Evolutionary conservation across 352 stramenopile genomes (phyloP), one percentile per base, ranked within the genome.

Genomic region (Globisporangium cylindrosporum): DNA sequence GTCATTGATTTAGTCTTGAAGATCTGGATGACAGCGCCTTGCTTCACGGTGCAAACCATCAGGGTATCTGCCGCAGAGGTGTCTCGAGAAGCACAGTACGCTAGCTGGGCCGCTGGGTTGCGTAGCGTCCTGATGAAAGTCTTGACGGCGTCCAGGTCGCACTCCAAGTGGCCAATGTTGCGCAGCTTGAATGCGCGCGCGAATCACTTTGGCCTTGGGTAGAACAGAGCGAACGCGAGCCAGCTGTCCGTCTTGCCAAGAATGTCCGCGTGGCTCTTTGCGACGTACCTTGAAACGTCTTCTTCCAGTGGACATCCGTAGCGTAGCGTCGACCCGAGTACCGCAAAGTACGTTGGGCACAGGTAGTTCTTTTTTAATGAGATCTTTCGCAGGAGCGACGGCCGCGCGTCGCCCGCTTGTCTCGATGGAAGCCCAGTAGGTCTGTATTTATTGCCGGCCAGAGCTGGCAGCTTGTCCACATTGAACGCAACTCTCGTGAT

Each of bases 191-290:
- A 56, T 3, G 25, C 41, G 0, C 25, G 0, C 0, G 58, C 68
- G 27, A 67, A 73, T 20, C 68, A 58, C 51, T 62, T 67, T 1
- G 68, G 68, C 1, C 68, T 41, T 15, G 68, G 68, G 51, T 70
- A 73, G 38, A 73, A 70, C 3, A 73, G 53, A 6, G 49, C 68
- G 36, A 73, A 70, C 29, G 58, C 68, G 15, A 70, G 27, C 63
- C 63, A 73, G 48, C 41, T 53, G n/a, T 62, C 43, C 0, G n/a
- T 9, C 22, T 32, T n/a, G 8, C 18, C 22, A 5, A n/a, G 1
- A 34, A 15, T 1, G 4, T 1, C 0, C 22, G 3, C 5, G 6
- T n/a, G 8, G 15, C 7, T 20, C 27, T 24, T 62, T 10, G n/a
- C 15, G 6, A 24, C 3, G 38, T 63, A 63, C 4, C 6, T 25